Conservation (phyloP, 164 flowering plant species). For the Chimonanthus salicifolius region DNA sequence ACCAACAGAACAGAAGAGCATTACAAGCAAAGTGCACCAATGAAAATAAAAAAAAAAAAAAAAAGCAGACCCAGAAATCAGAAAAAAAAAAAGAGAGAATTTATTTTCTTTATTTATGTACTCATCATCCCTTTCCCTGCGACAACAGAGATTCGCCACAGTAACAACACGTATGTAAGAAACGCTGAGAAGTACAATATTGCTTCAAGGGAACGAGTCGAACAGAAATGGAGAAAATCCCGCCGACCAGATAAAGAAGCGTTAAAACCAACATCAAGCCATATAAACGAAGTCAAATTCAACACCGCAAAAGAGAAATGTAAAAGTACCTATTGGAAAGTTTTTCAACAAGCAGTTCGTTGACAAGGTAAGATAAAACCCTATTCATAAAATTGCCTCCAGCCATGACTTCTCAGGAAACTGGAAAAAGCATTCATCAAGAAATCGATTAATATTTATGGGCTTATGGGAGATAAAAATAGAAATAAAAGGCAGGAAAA, state of each 20-base stretch:
- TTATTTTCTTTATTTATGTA: neutral
- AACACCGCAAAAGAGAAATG: neutral
- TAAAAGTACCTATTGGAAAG: conserved; percentile 61
- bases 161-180: neutral
- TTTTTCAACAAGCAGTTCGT: conserved; percentile 51
- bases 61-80: neutral
- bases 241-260: neutral
- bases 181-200: neutral
- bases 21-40: neutral
- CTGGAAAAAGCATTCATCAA: no score
- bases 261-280: neutral
- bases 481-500: no score
- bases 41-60: neutral
- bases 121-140: neutral
- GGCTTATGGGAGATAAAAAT: no score
- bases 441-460: no score
- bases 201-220: no score
- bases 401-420: conserved; percentile 22
- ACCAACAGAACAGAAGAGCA: neutral
- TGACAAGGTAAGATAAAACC: conserved; percentile 50
- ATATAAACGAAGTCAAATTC: neutral
- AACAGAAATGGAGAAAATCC: neutral
- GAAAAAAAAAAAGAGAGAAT: neutral
- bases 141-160: neutral
- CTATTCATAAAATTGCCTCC: conserved; percentile 58